phyloP scores from a whole-genome alignment of 441 rosid genomes.

The Breynia disticha region DNA sequence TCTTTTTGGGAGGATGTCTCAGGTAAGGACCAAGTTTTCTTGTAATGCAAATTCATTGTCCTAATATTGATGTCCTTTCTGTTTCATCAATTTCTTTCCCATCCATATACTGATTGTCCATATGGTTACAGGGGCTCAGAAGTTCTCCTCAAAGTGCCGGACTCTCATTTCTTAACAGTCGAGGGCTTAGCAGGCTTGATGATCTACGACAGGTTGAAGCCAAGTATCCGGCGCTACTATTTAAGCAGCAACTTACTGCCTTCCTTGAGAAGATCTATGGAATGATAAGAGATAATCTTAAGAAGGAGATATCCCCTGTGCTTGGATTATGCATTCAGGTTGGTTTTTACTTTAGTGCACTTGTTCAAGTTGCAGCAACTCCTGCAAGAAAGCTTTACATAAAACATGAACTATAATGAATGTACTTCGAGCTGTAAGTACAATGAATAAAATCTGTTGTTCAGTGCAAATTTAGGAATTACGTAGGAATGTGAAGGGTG shows the following conservation, averaged over 20 bases:
- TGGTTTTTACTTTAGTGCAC: constrained; percentile 12
- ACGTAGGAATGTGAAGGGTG: too few species aligned
- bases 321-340: constrained; percentile 99
- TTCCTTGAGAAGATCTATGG: constrained; percentile 99
- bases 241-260: constrained; percentile 99
- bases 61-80: constrained; percentile 6
- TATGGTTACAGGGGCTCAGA: constrained; percentile 58
- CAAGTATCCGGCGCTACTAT: constrained; percentile 96
- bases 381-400: too few species aligned
- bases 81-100: constrained; percentile 7
- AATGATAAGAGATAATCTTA: constrained; percentile 94
- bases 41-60: not conserved
- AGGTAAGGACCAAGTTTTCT: constrained; percentile 38
- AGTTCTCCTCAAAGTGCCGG: constrained; percentile 94
- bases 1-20: constrained; percentile 98
- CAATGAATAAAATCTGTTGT: too few species aligned
- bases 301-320: constrained; percentile 96
- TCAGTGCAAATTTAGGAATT: too few species aligned
- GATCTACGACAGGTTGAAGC: constrained; percentile 97
- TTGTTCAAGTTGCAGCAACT: too few species aligned
- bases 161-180: constrained; percentile 73
- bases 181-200: constrained; percentile 72
- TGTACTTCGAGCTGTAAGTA: too few species aligned
- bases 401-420: too few species aligned
- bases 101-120: constrained; percentile 4